Evolutionary conservation across 345 rosid genomes (phyloP), one percentile per base, ranked within the genome.

Genomic region (Pugionium cornutum): DNA sequence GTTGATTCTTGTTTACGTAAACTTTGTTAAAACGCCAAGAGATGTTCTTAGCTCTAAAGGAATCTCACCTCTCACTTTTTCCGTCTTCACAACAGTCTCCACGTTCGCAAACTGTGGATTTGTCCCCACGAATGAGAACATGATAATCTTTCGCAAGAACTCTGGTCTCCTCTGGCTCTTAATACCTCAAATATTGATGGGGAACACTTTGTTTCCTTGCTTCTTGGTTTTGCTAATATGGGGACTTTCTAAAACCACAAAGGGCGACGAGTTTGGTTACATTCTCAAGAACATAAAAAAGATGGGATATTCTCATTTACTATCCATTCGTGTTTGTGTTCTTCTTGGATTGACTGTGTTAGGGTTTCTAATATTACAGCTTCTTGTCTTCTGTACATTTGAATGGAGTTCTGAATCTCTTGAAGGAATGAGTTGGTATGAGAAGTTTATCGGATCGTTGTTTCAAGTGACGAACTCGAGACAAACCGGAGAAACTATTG

Each of bases 71-170:
- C 34, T 53, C 3, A 87, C 84, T 7, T 90, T 87, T 64, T 79
- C 86, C 0, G 5, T 86, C 43, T 87, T 90, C 77, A 78, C 84
- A 18, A 56, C 73, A 0, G 71, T 86, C 5, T 87, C 95, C 0
- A 82, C 87, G 0, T 83, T 87, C 18, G 62, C 83, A 4, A 86
- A 66, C 63, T 80, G 87, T 0, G 97, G 97, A 3, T 90, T 86
- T 30, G 52, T 84, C 2, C 97, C 97, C 0, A 88, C 86, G 0
- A 86, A 88, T 10, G 92, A 90, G 65, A 90, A 90, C 81, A 86
- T 86, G 92, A 31, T 79, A 0, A 77, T 78, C 1, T 90, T 87
- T 6, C 72, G 58, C 9, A 75, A 76, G 29, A 80, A 87, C 64
- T 74, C 95, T 0, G 86, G 85, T 1, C 80, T 90, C 1, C 74